Percentiles rank a stretch among this genome's conserved stretches.
Conservation (phyloP, 345 rosid genomes). For the Carallia brachiata region DNA sequence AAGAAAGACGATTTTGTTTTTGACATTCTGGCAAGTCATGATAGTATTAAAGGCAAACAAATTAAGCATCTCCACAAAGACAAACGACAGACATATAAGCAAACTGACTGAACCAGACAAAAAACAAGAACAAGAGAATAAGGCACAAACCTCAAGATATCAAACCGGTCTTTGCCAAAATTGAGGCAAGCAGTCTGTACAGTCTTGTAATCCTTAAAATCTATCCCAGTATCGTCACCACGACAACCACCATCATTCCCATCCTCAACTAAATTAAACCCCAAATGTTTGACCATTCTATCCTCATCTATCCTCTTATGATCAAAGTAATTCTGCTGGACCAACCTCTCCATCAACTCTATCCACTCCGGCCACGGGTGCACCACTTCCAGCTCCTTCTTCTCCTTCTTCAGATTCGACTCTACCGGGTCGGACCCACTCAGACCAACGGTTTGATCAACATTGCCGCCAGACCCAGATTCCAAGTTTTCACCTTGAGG, state of each 20-base stretch:
- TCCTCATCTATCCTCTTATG: conserved; percentile 72
- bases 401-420: conserved; percentile 8
- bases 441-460: conserved; percentile 2
- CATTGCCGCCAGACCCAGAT: background rate
- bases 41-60: no score
- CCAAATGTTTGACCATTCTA: conserved; percentile 52
- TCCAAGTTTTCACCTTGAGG: conserved; percentile 7
- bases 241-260: conserved; percentile 17
- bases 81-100: background rate
- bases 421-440: conserved; percentile 8
- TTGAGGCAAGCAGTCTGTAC: conserved; percentile 81
- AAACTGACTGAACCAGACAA: background rate
- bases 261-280: conserved; percentile 38
- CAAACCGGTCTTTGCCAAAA: conserved; percentile 96
- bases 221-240: conserved; percentile 42
- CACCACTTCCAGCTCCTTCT: conserved; percentile 53
- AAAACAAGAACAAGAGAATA: conserved; percentile 6
- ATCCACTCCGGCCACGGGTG: conserved; percentile 99
- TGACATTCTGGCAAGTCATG: no score
- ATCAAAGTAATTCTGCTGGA: conserved; percentile 91
- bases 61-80: no score
- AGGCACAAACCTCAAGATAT: conserved; percentile 73
- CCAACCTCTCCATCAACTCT: conserved; percentile 81
- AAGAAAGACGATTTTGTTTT: no score
- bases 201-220: conserved; percentile 65